Base-by-base conservation (phyloP, 2,329 filamentous ascomycete species). In the Ilyonectria mors-panacis region DNA sequence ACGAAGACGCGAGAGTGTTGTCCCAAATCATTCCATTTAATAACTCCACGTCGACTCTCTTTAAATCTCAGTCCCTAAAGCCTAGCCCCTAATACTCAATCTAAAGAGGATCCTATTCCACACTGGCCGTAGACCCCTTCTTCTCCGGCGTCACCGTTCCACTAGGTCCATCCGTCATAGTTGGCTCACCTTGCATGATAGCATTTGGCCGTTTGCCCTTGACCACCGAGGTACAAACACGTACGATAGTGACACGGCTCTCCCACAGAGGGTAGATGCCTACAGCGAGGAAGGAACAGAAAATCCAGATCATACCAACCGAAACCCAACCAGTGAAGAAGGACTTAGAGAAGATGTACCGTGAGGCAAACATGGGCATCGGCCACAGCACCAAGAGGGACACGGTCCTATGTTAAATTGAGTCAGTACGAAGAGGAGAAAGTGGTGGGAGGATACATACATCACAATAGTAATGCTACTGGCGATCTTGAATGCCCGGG, bases 301-400 rank as follows among this genome's bases (percentile, higher is more conserved):
- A 93, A 66, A 94, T 83, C 92, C 92, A 94, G 2, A 92, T 78
- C 45, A 94, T 91, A 1, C 89, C 90, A 2, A 92, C 88, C 3
- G 88, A 84, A 9, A 93, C 87, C 91, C 91, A 93, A 21, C 91
- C 91, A 0, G 90, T 92, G 78, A 94, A 94, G 83, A 94, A 94
- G 7, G 69, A n/a, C 54, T 78, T 78, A 39, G 76, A 77, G 59
- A 79, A 80, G 64, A 97, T 87, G 78, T 97, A 97, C 1, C 88
- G 88, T 0, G 86, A 86, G 10, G 93, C 94, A 77, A 95, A 97
- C 89, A 97, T 90, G 1, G 94, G 94, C 88, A 97, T 95, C 0
- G 94, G 94, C 94, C 94, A 97, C 70, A 78, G 44, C 23, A 48
- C 37, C 28, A 59, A 39, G 39, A 58, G 59, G 0, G 89, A 86